A percentile compares a stretch with the other conserved stretches of the same genome.
Evolutionary conservation across 2,329 filamentous ascomycete genomes (phyloP).

Genomic region (Pestalotiopsis sp.): DNA sequence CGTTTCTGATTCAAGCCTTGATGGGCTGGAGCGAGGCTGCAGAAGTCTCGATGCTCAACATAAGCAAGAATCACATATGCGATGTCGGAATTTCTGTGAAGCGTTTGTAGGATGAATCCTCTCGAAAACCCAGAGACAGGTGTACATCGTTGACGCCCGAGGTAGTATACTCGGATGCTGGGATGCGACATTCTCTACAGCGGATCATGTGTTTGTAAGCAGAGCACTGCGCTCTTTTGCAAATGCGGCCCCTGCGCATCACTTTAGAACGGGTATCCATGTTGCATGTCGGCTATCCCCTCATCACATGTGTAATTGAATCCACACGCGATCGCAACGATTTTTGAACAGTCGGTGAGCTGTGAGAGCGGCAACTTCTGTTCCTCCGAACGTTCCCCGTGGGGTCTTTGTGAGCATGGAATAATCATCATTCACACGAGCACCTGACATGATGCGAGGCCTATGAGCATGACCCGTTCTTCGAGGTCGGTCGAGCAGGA

Average conservation of each 20-base stretch:
- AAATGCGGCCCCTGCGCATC: background rate
- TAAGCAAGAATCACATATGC: background rate
- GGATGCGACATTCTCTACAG: background rate
- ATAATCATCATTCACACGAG: background rate
- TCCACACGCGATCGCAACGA: background rate
- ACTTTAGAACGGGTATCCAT: background rate
- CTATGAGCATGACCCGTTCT: background rate
- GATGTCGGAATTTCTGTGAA: background rate
- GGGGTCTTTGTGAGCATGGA: background rate
- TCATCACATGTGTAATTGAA: background rate
- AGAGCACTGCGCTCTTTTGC: background rate
- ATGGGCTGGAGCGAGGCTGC: background rate
- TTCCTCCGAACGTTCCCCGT: background rate
- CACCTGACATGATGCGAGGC: background rate
- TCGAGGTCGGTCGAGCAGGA: background rate
- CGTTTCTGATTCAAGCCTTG: background rate
- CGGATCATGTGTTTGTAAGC: background rate
- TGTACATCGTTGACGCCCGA: background rate
- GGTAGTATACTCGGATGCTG: background rate
- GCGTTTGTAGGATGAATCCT: background rate
- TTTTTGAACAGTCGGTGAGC: background rate
- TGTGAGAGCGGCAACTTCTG: background rate
- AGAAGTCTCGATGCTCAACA: background rate
- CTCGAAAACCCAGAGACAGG: background rate
- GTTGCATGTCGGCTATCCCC: background rate